A percentile compares a stretch with the other conserved stretches of the same genome.
Conservation (phyloP, 2,329 filamentous ascomycete species). For the Fusarium redolens region DNA sequence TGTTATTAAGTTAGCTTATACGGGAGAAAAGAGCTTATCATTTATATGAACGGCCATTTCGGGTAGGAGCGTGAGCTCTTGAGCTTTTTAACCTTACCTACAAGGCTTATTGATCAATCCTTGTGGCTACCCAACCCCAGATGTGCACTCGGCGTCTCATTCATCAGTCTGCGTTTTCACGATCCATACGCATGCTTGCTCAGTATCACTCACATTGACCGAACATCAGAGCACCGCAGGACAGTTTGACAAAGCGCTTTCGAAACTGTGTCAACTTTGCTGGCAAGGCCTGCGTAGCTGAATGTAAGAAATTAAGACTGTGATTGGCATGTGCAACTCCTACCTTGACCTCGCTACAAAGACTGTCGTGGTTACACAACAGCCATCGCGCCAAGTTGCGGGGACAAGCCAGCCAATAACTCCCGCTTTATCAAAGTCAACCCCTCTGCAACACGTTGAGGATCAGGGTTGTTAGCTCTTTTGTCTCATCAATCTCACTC, state of each 20-base stretch:
- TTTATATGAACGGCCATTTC: background rate
- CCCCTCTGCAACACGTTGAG: constrained; percentile 26
- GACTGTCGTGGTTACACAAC: constrained; percentile 35
- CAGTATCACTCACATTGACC: constrained; percentile 31
- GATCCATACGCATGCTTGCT: constrained; percentile 8
- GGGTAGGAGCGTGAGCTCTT: background rate
- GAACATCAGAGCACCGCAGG: constrained; percentile 1
- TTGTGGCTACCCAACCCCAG: constrained; percentile 5
- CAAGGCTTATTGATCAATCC: background rate
- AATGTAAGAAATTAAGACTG: constrained; percentile 3
- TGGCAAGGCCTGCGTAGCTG: constrained; percentile 31
- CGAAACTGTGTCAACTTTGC: constrained; percentile 36
- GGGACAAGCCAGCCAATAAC: constrained; percentile 32
- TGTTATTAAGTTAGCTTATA: background rate
- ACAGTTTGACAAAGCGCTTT: constrained; percentile 27
- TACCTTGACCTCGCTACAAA: constrained; percentile 21
- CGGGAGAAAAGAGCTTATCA: background rate
- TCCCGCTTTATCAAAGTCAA: background rate
- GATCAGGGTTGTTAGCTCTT: constrained; percentile 26
- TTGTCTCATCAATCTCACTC: constrained; percentile 36
- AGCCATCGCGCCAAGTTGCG: constrained; percentile 23
- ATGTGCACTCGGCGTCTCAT: background rate
- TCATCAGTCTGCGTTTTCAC: constrained; percentile 1
- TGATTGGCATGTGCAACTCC: constrained; percentile 28
- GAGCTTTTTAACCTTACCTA: background rate